Base-by-base conservation (phyloP, 495 filamentous ascomycete species). In the Pseudevernia furfuracea region DNA sequence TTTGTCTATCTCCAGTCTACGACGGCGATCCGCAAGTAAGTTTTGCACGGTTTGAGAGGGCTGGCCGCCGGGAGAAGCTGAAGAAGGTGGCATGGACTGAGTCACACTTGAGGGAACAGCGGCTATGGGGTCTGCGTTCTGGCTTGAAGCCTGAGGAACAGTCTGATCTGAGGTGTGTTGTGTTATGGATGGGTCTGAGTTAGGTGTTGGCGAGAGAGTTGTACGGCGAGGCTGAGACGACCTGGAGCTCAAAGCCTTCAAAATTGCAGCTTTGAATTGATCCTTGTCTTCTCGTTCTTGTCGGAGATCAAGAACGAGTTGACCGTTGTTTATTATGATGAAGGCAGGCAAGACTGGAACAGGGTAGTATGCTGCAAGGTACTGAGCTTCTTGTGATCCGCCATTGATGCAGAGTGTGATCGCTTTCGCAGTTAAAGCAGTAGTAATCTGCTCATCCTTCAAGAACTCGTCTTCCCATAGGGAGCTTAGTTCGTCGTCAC, bases 391-490 rank as follows among this genome's bases (percentile, higher is more conserved):
- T 62, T 85, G 80, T 19, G 86, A 91, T 15, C 85, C 88, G 25
- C 85, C 82, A 30, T 75, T 74, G 17, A 97, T 79, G 59, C 86
- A 82, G 32, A 97, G 78, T 23, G 86, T 68, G 28, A 97, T 78
- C 17, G 89, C 81, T 61, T 83, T 78, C 23, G 79, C 73, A 44
- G 74, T 70, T 19, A 96, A 75, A 23, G 84, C 55, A 66, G 61
- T 73, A 9, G 73, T 69, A 39, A 84, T 70, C 79, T 81, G 59
- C 43, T 59, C 36, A 63, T 56, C 83, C 19, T 73, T 71, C 23
- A 95, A 82, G 70, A 86, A 91, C 23, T 89, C 84, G 46, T 85
- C 70, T 72, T 96, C 89, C 93, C 93, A 97, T 64, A 71, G 72
- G 55, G 74, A 69, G 73, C 89, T 91, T 69, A 87, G 84, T 53